These are phyloP conservation scores for Neurospora sp. DNA, from an alignment of 495 filamentous ascomycete species.

Conservation along the genomic window DNA sequence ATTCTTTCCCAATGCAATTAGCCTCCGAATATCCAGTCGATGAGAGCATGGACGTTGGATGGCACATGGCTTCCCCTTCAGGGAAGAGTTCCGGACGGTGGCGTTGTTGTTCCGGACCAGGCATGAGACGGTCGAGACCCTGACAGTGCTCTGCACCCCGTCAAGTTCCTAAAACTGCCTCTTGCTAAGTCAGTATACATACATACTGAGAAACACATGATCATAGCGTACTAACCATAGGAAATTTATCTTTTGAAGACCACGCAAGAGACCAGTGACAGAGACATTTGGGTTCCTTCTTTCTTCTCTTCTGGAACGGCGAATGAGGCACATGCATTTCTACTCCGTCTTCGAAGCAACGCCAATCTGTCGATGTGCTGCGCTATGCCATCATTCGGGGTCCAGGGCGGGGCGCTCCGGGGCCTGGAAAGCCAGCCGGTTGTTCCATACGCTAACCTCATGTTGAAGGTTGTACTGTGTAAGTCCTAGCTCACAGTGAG, in stretches of 20 bases:
- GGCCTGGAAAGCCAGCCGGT: not conserved
- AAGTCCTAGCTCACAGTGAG: not conserved
- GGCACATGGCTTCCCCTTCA: constrained; percentile 12
- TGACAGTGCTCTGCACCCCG: not conserved
- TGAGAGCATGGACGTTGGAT: constrained; percentile 8
- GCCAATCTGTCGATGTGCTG: constrained; percentile 1
- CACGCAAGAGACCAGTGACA: not conserved
- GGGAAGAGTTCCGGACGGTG: constrained; percentile 9
- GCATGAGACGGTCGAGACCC: not conserved
- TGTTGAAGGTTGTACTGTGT: not conserved
- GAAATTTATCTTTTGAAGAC: not conserved
- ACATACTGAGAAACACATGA: not conserved
- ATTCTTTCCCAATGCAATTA: not conserved
- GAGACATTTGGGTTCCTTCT: not conserved
- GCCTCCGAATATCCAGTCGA: constrained; percentile 4
- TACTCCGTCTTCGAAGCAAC: not conserved
- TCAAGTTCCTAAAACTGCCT: not conserved
- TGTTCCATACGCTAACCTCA: not conserved
- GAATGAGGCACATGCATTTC: not conserved
- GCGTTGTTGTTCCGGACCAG: constrained; percentile 4
- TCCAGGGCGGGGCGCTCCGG: not conserved
- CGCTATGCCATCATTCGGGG: constrained; percentile 6
- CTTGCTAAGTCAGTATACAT: not conserved
- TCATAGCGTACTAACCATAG: not conserved
- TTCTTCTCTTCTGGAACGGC: not conserved